Evolutionary conservation across 495 filamentous ascomycete genomes (phyloP), one percentile per base, ranked within the genome.

Genomic region (Aspergillus nidulans): DNA sequence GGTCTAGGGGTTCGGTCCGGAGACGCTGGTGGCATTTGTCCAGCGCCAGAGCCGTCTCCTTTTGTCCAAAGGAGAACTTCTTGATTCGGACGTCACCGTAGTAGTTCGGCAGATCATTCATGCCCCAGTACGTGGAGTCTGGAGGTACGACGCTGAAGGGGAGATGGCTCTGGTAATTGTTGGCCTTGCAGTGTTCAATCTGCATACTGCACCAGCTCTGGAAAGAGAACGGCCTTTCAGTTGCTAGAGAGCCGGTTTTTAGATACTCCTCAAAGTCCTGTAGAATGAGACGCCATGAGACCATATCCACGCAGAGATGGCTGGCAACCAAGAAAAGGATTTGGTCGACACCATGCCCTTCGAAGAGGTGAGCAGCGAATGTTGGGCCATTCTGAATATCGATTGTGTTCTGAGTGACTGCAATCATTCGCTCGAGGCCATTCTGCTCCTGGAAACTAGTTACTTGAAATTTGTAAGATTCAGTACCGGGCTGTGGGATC

Each of bases 241-340:
- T 66, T 12, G 63, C 62, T 8, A 72, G 45, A 10, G 69, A 66
- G 2, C 73, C 71, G 16, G 67, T 62, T 3, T 72, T 57, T 15
- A 90, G 64, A 2, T 84, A 64, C 41, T 86, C 81, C 56, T 88
- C 80, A 1, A 90, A 62, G 49, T 90, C 87, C 25, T 85, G 72
- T 13, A 86, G 73, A 30, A 89, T 78, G 50, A 87, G 74, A 23
- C 81, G 75, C 86, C 85, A 89, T 1, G 87, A 90, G 0, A 85
- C 80, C 44, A 87, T 77, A 61, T 90, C 87, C 49, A 90, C 75
- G 18, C 82, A 83, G 0, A 88, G 71, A 57, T 89, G 87, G 60
- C 88, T 84, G n/a, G 80, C 84, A 0, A 76, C 75, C 20, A 90
- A 64, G 64, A 86, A 86, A 5, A 89, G 65, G 25, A 83, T 63